phyloP scores from a whole-genome alignment of 2,329 filamentous ascomycete species.

The Canariomyces notabilis region DNA sequence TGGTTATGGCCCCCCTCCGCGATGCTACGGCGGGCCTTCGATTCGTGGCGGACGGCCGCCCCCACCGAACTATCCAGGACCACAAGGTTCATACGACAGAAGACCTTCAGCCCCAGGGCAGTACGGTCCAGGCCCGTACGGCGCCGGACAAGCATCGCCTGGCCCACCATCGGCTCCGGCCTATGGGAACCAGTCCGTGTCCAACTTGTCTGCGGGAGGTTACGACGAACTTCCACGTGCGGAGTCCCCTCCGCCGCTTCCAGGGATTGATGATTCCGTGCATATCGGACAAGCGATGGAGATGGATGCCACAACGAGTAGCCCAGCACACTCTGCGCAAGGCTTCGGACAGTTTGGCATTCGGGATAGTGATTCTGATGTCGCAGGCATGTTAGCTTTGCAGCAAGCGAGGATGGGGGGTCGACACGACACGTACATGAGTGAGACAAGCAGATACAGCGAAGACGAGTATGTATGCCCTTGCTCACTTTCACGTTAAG shows the following conservation, averaged over 20 bases:
- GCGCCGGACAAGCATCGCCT: conserved; percentile 33
- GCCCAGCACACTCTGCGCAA: conserved; percentile 39
- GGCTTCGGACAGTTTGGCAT: conserved; percentile 45
- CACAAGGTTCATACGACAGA: conserved; percentile 34
- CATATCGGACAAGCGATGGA: conserved; percentile 64
- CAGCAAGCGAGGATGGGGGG: conserved; percentile 49
- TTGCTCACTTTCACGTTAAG: conserved; percentile 36
- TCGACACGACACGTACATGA: conserved; percentile 49
- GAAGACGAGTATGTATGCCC: conserved; percentile 63
- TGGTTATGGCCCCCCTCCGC: conserved; percentile 43
- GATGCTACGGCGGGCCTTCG: conserved; percentile 31
- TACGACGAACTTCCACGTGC: conserved; percentile 52
- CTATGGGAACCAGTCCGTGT: conserved; percentile 37
- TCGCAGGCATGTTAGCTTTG: conserved; percentile 67
- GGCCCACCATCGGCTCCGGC: conserved; percentile 33
- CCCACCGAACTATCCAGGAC: conserved; percentile 40
- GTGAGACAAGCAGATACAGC: conserved; percentile 68
- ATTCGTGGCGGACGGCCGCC: conserved; percentile 38
- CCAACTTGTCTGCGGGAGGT: conserved; percentile 32
- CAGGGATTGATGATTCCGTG: conserved; percentile 37
- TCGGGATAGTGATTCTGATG: conserved; percentile 64
- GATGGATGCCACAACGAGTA: conserved; percentile 68
- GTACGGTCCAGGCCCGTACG: conserved; percentile 33
- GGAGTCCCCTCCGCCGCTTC: conserved; percentile 59
- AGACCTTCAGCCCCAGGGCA: conserved; percentile 34